phyloP scores from a whole-genome alignment of 2,329 filamentous ascomycete species.

The Arachnomyces sp. region DNA sequence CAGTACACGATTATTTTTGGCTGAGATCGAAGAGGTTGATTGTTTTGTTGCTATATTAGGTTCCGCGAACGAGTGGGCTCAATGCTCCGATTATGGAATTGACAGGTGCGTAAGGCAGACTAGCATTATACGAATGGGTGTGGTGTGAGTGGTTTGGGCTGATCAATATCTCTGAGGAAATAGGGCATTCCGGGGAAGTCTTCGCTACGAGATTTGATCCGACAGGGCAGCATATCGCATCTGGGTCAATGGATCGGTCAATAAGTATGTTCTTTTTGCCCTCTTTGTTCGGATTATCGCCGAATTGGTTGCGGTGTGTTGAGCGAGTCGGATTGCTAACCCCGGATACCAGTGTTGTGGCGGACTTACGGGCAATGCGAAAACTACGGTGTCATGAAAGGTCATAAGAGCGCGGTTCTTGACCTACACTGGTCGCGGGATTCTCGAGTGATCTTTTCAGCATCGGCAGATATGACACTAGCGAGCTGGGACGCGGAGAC shows the following conservation, averaged over 20 bases:
- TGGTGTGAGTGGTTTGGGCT: background rate
- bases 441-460: conserved; percentile 81
- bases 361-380: conserved; percentile 85
- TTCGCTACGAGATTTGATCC: conserved; percentile 88
- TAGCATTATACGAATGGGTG: background rate
- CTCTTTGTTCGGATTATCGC: background rate
- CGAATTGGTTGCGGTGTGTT: no score
- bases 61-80: conserved; percentile 69
- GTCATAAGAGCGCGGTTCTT: conserved; percentile 83
- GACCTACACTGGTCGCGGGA: conserved; percentile 97
- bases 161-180: conserved; percentile 1
- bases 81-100: conserved; percentile 93
- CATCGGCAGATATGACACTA: conserved; percentile 85
- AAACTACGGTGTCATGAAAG: conserved; percentile 82
- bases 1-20: background rate
- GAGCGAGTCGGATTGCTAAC: background rate
- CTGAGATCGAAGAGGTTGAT: conserved; percentile 19
- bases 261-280: conserved; percentile 56
- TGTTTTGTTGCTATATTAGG: conserved; percentile 42
- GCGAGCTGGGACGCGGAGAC: conserved; percentile 94
- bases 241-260: conserved; percentile 87
- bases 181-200: conserved; percentile 68
- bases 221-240: conserved; percentile 80
- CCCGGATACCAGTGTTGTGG: conserved; percentile 67
- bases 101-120: conserved; percentile 50